Conservation (phyloP, 2,329 filamentous ascomycete genomes). For the Massarina eburnea region DNA sequence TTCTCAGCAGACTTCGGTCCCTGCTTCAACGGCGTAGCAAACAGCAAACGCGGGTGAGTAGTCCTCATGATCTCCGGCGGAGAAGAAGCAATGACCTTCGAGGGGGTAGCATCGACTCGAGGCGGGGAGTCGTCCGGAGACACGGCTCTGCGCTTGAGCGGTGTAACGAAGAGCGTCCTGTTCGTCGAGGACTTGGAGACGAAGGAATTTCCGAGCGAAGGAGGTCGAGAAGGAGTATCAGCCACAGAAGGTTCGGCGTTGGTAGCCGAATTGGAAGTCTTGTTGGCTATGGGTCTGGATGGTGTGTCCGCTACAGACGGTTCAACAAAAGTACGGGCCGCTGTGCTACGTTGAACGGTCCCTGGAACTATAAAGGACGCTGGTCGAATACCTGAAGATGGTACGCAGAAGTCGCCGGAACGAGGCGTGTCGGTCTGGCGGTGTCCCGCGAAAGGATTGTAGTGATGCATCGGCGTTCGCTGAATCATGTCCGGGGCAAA, state of each 20-base stretch:
- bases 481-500: constrained; percentile 33
- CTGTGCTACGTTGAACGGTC: constrained; percentile 31
- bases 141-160: constrained; percentile 21
- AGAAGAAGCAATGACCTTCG: constrained; percentile 19
- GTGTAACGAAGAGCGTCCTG: constrained; percentile 37
- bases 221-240: no score
- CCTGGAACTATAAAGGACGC: constrained; percentile 25
- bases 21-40: constrained; percentile 23
- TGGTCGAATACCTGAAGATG: constrained; percentile 43
- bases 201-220: no score
- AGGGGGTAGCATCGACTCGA: constrained; percentile 24
- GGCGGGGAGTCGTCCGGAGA: constrained; percentile 8
- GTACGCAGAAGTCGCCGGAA: constrained; percentile 40
- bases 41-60: constrained; percentile 12
- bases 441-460: constrained; percentile 25
- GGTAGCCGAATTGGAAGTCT: no score
- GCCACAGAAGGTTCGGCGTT: no score
- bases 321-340: constrained; percentile 30
- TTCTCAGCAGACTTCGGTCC: constrained; percentile 1
- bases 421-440: constrained; percentile 17
- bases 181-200: constrained; percentile 23
- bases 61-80: constrained; percentile 7
- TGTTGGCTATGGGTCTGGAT: constrained; percentile 41
- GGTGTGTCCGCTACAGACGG: constrained; percentile 46
- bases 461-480: constrained; percentile 31